Evolutionary conservation across 257 asterid species (phyloP).

Genomic region (Solanum piurae): DNA sequence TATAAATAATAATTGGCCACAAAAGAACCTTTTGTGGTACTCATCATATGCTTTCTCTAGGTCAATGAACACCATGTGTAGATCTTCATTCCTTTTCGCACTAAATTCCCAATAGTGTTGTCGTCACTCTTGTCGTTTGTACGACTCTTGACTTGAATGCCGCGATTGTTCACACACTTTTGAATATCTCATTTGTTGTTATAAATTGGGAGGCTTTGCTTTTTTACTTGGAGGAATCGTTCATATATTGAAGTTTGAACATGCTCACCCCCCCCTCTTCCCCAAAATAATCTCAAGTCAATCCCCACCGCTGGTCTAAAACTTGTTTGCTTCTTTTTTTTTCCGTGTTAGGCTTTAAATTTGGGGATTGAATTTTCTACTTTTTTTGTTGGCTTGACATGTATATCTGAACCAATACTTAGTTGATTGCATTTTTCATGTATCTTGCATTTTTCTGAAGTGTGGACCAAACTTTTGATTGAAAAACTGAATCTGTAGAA

Average conservation of each 20-base stretch:
- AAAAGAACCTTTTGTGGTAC: background rate
- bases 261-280: background rate
- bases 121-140: background rate
- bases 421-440: background rate
- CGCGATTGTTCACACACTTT: background rate
- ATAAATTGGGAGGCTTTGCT: background rate
- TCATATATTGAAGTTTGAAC: background rate
- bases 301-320: no score
- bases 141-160: background rate
- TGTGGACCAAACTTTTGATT: background rate
- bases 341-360: background rate
- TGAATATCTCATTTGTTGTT: background rate
- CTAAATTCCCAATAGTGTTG: background rate
- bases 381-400: background rate
- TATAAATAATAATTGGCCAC: background rate
- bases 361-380: background rate
- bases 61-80: background rate
- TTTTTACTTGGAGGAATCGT: background rate
- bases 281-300: background rate
- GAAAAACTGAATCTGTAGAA: background rate
- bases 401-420: background rate
- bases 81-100: background rate
- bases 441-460: background rate
- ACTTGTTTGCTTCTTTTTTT: background rate
- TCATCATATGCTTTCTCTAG: background rate